A percentile compares a stretch with the other conserved stretches of the same genome.
phyloP scores from a whole-genome alignment of 2,329 filamentous ascomycete genomes.

The Paecilomyces variotii region DNA sequence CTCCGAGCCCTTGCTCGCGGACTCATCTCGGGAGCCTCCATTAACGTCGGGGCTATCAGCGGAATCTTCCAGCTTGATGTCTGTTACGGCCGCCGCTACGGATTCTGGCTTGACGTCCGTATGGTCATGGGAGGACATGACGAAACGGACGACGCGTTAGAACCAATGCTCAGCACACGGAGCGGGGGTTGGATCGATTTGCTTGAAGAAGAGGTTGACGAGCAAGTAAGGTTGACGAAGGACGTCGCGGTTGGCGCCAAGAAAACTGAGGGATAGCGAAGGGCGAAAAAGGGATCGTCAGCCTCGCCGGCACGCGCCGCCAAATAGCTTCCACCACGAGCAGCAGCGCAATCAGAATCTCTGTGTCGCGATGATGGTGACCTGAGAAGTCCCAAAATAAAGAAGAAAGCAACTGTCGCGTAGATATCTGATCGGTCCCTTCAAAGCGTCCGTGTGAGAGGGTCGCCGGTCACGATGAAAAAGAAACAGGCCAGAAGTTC shows the following conservation, averaged over 20 bases:
- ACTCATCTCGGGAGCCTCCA: constrained; percentile 11
- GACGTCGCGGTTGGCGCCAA: constrained; percentile 5
- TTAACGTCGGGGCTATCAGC: constrained; percentile 16
- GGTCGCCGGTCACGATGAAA: background rate
- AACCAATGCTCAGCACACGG: constrained; percentile 10
- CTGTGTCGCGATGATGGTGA: background rate
- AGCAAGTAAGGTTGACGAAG: constrained; percentile 4
- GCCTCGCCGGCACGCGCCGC: background rate
- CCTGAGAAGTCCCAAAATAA: background rate
- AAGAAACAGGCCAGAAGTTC: constrained; percentile 1
- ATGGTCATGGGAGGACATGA: constrained; percentile 36
- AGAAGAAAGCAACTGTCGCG: background rate
- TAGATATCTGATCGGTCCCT: background rate
- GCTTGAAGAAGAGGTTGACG: constrained; percentile 3
- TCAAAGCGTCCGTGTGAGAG: background rate
- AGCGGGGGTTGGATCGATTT: constrained; percentile 2
- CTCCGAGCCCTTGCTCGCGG: constrained; percentile 5
- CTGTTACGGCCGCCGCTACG: constrained; percentile 28
- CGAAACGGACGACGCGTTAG: constrained; percentile 25
- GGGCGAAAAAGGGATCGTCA: background rate
- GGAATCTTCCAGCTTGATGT: constrained; percentile 25
- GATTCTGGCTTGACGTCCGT: constrained; percentile 29
- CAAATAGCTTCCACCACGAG: background rate
- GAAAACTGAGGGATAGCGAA: constrained; percentile 7
- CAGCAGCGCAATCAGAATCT: background rate